Evolutionary conservation across 2,329 filamentous ascomycete genomes (phyloP).

Genomic region (Neocucurbitaria cava): DNA sequence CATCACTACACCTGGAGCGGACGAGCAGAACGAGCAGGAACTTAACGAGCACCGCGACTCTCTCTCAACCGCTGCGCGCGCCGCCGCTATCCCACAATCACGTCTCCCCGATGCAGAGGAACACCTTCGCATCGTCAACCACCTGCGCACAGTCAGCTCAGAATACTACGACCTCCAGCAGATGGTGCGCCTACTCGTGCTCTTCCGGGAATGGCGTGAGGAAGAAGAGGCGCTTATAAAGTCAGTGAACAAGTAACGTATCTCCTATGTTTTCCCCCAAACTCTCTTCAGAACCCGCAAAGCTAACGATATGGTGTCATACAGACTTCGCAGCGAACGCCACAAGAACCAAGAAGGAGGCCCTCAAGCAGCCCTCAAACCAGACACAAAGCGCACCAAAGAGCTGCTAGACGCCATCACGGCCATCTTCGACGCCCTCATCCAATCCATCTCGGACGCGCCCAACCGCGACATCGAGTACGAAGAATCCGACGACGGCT

Average conservation of each 20-base stretch:
- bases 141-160: conserved; percentile 30
- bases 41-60: conserved; percentile 27
- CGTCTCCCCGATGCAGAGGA: conserved; percentile 27
- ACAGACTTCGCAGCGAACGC: conserved; percentile 18
- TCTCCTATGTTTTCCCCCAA: neutral
- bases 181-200: conserved; percentile 50
- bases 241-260: conserved; percentile 20
- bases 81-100: conserved; percentile 25
- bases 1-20: conserved; percentile 34
- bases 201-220: conserved; percentile 53
- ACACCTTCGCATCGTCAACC: conserved; percentile 29
- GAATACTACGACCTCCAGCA: conserved; percentile 54
- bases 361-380: conserved; percentile 15
- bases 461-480: neutral
- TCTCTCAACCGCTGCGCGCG: conserved; percentile 24
- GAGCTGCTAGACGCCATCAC: conserved; percentile 50
- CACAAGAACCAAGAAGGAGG: conserved; percentile 10
- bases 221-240: conserved; percentile 50
- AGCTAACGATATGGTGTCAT: neutral
- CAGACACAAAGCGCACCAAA: conserved; percentile 43
- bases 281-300: neutral
- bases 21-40: conserved; percentile 34
- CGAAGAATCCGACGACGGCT: conserved; percentile 64
- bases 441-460: conserved; percentile 32
- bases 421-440: conserved; percentile 45